Evolutionary conservation across 2,329 filamentous ascomycete genomes (phyloP), one percentile per base, ranked within the genome.

Genomic region (Arthrinium phaeospermum): DNA sequence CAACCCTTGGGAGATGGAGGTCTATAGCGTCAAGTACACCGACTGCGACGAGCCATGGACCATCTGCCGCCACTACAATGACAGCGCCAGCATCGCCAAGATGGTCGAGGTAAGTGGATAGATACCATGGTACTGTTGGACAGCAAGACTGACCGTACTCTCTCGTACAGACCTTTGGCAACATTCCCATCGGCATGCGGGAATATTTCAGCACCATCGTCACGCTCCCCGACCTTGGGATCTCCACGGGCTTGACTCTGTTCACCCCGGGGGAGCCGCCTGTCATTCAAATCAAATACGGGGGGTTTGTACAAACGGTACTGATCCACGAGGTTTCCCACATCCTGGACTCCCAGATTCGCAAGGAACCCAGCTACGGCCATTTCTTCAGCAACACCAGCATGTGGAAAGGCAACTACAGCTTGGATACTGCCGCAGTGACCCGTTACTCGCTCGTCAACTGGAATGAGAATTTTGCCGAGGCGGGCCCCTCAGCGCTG

Each of bases 1-100:
- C n/a, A 51, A 27, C 49, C 49, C 49, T 27, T 51, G 49, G 49
- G 49, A 51, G 49, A 51, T 51, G 49, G 49, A 51, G 49, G 49
- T 51, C 10, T 51, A 51, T 6, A 51, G 49, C 10, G 49, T 51
- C 49, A 51, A 51, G n/a, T 51, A 14, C 49, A 14, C 8, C 10
- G 49, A 51, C n/a, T 51, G 49, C 10, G 49, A 51, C n/a, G 49
- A 51, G 12, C 49, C 49, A 13, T 51, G 49, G 49, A 51, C 49
- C n/a, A 51, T 51, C 49, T 51, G 49, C 13, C n/a, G 49, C n/a
- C n/a, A 51, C 12, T 51, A 24, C 49, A 51, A n/a, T 5, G 49
- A 51, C n/a, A 14, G 2, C n/a, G 27, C 10, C 49, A 51, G 49
- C n/a, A 51, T 51, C 49, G 49, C n/a, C 49, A 4, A 4, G 10